Conservation (phyloP, 257 asterid species). For the Solanum sparsipilum region DNA sequence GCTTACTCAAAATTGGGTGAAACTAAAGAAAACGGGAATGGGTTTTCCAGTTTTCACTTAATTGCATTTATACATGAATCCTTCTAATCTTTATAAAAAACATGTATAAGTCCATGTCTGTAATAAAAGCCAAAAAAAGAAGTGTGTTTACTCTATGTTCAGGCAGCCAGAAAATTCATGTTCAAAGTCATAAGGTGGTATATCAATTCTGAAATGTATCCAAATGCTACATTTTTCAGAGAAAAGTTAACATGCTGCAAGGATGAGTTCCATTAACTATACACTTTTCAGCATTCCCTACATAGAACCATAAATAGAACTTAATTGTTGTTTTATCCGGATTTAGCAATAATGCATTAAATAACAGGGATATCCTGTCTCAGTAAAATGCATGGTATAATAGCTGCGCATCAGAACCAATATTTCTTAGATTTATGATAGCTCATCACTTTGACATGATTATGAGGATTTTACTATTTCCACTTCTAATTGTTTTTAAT, state of each 20-base stretch:
- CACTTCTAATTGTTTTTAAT: background rate
- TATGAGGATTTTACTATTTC: background rate
- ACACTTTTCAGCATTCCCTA: background rate
- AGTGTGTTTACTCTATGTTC: background rate
- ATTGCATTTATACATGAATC: background rate
- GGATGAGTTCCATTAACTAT: background rate
- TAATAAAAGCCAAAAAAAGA: background rate
- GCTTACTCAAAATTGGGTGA: background rate
- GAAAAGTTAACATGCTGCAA: background rate
- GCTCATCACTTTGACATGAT: background rate
- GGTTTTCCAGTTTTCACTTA: background rate
- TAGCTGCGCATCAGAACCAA: background rate
- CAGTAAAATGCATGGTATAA: background rate
- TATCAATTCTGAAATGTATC: background rate
- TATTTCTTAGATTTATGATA: background rate
- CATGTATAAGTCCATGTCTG: background rate
- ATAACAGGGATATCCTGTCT: background rate
- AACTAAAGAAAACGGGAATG: background rate
- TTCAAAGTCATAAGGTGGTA: background rate
- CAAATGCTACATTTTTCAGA: background rate
- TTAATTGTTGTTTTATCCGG: background rate
- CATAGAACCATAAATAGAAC: background rate
- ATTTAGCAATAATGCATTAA: background rate
- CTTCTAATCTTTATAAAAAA: background rate
- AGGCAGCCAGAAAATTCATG: background rate